Conservation (phyloP, 306 rosid species). For the Castanopsis chinensis region DNA sequence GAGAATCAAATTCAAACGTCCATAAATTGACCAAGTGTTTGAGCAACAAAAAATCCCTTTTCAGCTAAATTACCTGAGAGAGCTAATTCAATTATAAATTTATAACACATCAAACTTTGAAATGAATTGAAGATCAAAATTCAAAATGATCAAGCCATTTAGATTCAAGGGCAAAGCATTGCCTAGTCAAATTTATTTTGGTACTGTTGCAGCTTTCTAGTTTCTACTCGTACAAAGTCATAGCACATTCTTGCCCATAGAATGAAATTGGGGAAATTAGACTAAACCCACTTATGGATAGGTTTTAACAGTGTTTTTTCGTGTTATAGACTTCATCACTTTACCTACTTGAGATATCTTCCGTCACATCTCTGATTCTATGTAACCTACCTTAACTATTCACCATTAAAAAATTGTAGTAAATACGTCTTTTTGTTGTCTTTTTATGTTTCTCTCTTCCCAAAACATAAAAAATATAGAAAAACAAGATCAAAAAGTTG, state of each 20-base stretch:
- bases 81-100: not conserved
- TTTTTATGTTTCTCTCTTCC: no score
- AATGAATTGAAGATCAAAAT: not conserved
- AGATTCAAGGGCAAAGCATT: not conserved
- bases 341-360: no score
- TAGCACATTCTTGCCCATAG: not conserved
- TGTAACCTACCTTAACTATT: no score
- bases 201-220: not conserved
- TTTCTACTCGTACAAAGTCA: not conserved
- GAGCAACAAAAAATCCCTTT: not conserved
- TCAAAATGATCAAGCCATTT: not conserved
- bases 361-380: no score
- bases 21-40: not conserved
- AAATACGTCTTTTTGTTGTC: no score
- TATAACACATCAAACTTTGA: not conserved
- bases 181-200: not conserved
- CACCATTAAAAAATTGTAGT: no score
- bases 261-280: not conserved
- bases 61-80: not conserved
- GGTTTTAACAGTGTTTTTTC: no score
- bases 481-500: no score
- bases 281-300: no score
- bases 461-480: no score
- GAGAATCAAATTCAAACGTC: not conserved
- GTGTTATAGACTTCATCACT: no score